Evolutionary conservation across 2,329 filamentous ascomycete species (phyloP), one percentile per base, ranked within the genome.

Genomic region (Aspergillus nomiae): DNA sequence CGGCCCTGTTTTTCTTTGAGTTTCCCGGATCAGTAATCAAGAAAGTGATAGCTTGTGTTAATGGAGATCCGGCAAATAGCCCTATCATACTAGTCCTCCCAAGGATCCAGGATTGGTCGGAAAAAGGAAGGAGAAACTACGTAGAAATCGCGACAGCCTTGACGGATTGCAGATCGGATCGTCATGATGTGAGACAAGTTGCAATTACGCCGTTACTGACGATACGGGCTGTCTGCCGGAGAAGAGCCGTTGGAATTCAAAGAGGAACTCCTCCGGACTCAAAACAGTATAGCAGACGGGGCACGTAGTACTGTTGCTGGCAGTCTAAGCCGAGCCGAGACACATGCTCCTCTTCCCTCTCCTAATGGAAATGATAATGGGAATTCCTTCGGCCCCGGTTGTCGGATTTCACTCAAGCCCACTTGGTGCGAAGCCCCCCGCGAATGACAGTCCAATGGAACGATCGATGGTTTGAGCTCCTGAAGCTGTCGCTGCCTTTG

Each of bases 141-240:
- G 51, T 55, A 38, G 34, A 55, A 55, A 55, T 55, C n/a, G 51
- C 9, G 34, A 38, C 51, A 55, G 26, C 51, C 21, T 28, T 38
- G 51, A 38, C 51, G 30, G 51, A 38, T 36, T 58, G 56, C 56
- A 58, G 56, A 58, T 58, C 56, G 3, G 56, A 58, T 58, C 56
- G 56, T 48, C 56, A 16, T n/a, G 48, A 58, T 36, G 45, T 58
- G 41, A 58, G 56, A 58, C 56, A 58, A 30, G 12, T 21, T 36
- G n/a, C 16, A 53, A 21, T 55, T 55, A 38, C 51, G 36, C 51
- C 34, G 51, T 55, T 55, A 38, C n/a, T 36, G 30, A 55, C 51
- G 51, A 55, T 55, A 55, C 51, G 51, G 51, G 14, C 51, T 34
- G 51, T 55, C 51, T 54, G 34, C 51, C 51, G 51, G 34, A 55